These are phyloP conservation scores for Chrysosphaeria jannelii DNA, from an alignment of 2,329 filamentous ascomycete genomes.

Conservation along the genomic window DNA sequence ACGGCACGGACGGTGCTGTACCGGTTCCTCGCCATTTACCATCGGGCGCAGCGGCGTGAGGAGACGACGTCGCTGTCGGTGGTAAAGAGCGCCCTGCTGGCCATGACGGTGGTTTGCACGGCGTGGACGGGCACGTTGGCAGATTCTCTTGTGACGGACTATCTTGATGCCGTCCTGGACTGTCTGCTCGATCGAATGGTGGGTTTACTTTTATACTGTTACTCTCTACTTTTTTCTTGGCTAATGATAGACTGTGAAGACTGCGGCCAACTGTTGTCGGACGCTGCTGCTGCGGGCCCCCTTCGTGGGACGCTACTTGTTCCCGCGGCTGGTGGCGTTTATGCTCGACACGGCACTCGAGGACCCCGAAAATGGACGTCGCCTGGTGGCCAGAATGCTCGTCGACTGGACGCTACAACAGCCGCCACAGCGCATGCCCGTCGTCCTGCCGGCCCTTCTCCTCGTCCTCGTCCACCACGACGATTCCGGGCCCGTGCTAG, in stretches of 20 bases:
- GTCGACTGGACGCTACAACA: slow-evolving; percentile 24
- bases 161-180: slow-evolving; percentile 56
- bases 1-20: slow-evolving; percentile 29
- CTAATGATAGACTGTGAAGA: slow-evolving; percentile 39
- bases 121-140: slow-evolving; percentile 43
- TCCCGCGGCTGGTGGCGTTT: slow-evolving; percentile 50
- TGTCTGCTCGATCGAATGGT: slow-evolving; percentile 55
- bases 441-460: slow-evolving; percentile 52
- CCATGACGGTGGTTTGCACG: slow-evolving; percentile 68
- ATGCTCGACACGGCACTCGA: slow-evolving; percentile 37
- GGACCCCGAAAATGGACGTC: slow-evolving; percentile 48
- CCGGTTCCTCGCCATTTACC: slow-evolving; percentile 53
- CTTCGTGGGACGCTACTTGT: slow-evolving; percentile 39
- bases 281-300: slow-evolving; percentile 44
- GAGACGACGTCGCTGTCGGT: slow-evolving; percentile 48
- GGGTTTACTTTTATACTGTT: slow-evolving; percentile 4
- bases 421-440: slow-evolving; percentile 27
- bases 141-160: slow-evolving; percentile 44
- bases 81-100: slow-evolving; percentile 77
- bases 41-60: slow-evolving; percentile 47
- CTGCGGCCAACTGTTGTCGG: slow-evolving; percentile 68
- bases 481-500: slow-evolving; percentile 46
- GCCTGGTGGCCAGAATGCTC: slow-evolving; percentile 42
- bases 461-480: slow-evolving; percentile 30
- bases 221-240: neutral